These are phyloP conservation scores for Peterozyma toletana DNA, from an alignment of 805 yeast species.

Conservation along the genomic window DNA sequence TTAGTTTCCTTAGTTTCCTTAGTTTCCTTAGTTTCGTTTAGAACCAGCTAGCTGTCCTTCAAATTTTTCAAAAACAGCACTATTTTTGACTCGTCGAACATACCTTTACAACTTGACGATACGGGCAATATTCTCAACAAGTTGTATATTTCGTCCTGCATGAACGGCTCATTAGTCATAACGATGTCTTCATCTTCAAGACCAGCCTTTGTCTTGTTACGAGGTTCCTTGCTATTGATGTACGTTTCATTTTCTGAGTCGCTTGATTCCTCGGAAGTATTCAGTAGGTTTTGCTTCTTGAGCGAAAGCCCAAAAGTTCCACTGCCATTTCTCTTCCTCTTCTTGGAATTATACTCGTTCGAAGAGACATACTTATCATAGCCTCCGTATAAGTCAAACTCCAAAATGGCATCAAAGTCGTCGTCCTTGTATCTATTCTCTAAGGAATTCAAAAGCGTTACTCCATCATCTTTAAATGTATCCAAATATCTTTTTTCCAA, in stretches of 20 bases:
- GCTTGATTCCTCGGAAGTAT: background rate
- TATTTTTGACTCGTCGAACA: constrained; percentile 7
- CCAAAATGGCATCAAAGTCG: constrained; percentile 27
- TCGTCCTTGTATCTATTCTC: constrained; percentile 21
- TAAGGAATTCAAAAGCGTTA: constrained; percentile 21
- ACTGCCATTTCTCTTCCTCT: background rate
- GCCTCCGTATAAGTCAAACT: constrained; percentile 26
- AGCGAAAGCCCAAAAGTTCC: background rate
- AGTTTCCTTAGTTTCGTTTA: too few relatives aligned
- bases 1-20: too few relatives aligned
- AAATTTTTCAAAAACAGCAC: constrained; percentile 4
- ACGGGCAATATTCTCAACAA: constrained; percentile 55
- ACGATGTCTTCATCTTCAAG: constrained; percentile 3
- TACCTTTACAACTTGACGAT: constrained; percentile 7
- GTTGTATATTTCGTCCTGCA: constrained; percentile 34
- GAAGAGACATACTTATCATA: background rate
- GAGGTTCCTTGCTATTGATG: background rate
- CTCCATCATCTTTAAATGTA: constrained; percentile 53
- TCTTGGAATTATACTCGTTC: background rate
- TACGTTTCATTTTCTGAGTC: constrained; percentile 11
- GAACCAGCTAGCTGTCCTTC: too few relatives aligned
- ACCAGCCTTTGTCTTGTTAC: background rate
- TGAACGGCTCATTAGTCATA: constrained; percentile 15
- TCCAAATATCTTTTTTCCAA: constrained; percentile 62
- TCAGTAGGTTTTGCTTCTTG: background rate